Conservation (phyloP, 176 grass and related monocot genomes). For the Elaeis guineensis region DNA sequence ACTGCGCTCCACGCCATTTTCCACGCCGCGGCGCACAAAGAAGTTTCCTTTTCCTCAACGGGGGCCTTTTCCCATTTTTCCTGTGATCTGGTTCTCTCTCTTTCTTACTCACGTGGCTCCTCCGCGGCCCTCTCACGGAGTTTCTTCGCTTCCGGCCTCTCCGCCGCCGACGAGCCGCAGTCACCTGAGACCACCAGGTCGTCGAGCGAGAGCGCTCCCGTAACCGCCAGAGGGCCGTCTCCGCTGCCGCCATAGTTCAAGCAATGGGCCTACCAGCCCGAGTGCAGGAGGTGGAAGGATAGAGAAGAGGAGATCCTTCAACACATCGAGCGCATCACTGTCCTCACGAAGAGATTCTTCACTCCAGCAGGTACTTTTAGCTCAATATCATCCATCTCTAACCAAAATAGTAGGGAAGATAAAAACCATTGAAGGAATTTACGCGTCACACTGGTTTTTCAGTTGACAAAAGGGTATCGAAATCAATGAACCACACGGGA, state of each 20-base stretch:
- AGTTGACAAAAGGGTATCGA: too few species aligned
- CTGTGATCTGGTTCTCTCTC: too few species aligned
- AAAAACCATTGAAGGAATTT: too few species aligned
- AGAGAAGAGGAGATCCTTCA: slow-evolving; percentile 51
- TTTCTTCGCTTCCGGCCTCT: slow-evolving; percentile 2
- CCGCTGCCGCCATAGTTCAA: neutral
- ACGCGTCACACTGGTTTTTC: too few species aligned
- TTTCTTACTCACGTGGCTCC: neutral
- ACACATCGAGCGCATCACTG: slow-evolving; percentile 45
- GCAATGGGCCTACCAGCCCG: slow-evolving; percentile 7
- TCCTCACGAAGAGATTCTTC: slow-evolving; percentile 73
- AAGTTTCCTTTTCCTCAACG: too few species aligned
- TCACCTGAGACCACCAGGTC: neutral
- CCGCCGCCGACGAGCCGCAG: slow-evolving; percentile 12
- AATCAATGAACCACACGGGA: too few species aligned
- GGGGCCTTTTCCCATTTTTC: too few species aligned
- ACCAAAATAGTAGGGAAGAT: too few species aligned
- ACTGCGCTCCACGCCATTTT: too few species aligned
- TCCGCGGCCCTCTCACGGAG: slow-evolving; percentile 14
- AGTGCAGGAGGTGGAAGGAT: slow-evolving; percentile 28
- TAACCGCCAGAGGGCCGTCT: neutral
- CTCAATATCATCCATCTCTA: too few species aligned
- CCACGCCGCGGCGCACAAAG: too few species aligned
- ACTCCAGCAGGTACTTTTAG: slow-evolving; percentile 52
- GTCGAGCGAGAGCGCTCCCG: neutral